These are phyloP conservation scores for Tetrapyrgos nigripes DNA, from an alignment of 1,284 basidiomycete genomes.

Conservation along the genomic window DNA sequence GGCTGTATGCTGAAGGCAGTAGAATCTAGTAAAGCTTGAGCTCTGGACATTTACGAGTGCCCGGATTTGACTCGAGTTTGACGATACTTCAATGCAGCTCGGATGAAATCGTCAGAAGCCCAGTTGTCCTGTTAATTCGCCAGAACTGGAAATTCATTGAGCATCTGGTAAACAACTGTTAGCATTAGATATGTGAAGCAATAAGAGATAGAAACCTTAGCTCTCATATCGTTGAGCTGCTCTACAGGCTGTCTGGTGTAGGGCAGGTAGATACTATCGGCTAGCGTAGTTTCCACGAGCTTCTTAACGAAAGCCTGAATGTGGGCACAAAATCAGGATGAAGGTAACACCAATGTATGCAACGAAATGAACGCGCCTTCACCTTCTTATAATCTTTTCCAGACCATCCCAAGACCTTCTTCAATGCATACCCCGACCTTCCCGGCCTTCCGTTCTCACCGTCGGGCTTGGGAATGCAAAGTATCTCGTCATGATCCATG, in stretches of 20 bases:
- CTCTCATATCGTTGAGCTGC: not conserved
- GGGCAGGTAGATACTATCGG: not conserved
- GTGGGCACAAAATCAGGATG: not conserved
- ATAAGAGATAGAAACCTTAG: not conserved
- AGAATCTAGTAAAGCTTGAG: no score
- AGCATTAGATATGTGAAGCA: not conserved
- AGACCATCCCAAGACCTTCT: not conserved
- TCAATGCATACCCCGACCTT: not conserved
- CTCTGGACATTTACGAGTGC: no score
- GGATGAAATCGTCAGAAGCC: not conserved
- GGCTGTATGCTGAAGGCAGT: no score
- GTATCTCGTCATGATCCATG: no score
- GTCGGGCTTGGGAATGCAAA: constrained; percentile 1
- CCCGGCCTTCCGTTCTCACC: constrained; percentile 3
- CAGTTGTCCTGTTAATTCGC: not conserved
- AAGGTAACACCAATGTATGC: no score
- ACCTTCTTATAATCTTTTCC: not conserved
- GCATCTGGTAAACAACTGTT: no score
- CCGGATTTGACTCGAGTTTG: no score
- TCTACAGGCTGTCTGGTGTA: not conserved
- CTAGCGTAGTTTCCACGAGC: not conserved
- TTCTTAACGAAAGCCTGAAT: not conserved
- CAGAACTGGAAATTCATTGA: not conserved
- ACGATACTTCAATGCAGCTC: not conserved
- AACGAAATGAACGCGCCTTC: not conserved